phyloP scores from a whole-genome alignment of 2,329 filamentous ascomycete genomes.

The Fusarium sp. region DNA sequence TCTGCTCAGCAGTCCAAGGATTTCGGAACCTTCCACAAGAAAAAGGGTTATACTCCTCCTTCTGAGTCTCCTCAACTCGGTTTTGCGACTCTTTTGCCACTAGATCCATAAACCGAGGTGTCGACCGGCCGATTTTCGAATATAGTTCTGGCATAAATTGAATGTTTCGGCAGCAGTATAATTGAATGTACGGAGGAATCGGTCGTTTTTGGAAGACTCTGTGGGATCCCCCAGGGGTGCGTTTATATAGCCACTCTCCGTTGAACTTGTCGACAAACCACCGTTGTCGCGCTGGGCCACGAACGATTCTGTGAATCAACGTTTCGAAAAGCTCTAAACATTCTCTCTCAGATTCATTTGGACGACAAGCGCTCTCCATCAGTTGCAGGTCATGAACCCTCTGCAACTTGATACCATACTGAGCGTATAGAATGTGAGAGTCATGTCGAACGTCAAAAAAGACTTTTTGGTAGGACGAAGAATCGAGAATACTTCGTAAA shows the following conservation, averaged over 20 bases:
- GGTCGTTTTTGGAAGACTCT: fast-evolving
- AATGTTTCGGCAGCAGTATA: background rate
- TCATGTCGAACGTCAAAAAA: background rate
- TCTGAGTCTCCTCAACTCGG: background rate
- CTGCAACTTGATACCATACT: background rate
- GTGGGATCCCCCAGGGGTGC: fast-evolving
- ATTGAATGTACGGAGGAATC: fast-evolving
- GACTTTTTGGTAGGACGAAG: background rate
- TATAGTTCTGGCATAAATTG: background rate
- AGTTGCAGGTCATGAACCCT: background rate
- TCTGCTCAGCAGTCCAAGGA: background rate
- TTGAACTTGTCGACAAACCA: background rate
- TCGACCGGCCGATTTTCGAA: fast-evolving
- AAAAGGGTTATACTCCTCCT: background rate
- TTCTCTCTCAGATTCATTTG: fast-evolving
- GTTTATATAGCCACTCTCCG: background rate
- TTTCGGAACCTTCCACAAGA: fast-evolving
- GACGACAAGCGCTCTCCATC: background rate
- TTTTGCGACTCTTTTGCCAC: background rate
- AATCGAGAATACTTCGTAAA: background rate
- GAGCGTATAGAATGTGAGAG: fast-evolving
- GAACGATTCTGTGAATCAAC: fast-evolving
- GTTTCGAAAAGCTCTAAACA: fast-evolving
- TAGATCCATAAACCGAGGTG: background rate
- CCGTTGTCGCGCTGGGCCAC: fast-evolving